Base-by-base conservation (phyloP, 179 eudicot species). In the Pouteria campechiana region DNA sequence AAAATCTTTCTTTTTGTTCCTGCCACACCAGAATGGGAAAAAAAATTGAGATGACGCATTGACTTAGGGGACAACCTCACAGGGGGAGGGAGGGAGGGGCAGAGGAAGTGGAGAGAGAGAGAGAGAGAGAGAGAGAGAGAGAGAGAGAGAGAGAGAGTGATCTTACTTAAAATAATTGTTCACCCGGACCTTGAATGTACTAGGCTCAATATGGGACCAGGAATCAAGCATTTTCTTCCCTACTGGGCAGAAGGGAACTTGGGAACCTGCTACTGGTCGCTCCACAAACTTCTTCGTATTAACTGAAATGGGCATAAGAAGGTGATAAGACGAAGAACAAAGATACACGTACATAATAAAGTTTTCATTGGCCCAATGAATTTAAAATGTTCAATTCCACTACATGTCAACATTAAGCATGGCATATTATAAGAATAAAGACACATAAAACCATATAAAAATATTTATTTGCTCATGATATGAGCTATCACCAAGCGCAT, bases 221-320 rank as follows among this genome's bases (percentile, higher is more conserved):
- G 79, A 67, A 59, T 85, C 95, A 6, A 86, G 61, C 80, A 81
- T 68, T 58, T 55, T 81, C 77, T 85, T 85, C 40, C 73, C 86
- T 6, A 68, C 53, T 18, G 89, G 95, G 46, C 93, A 85, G 40
- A 59, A 72, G 32, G 82, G 80, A 65, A 89, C 70, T 58, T 78
- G 95, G 44, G 95, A 75, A 25, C 95, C 97, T 17, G 95, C 97
- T 57, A 59, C 63, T 1, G 97, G 97, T 55, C 83, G 81, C 61
- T 60, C 83, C 19, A 81, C 54, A 24, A 86, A 65, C 31, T 86
- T 73, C 64, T 72, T 81, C 12, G 89, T 83, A 6, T 85, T 70
- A 32, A 59, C 96, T 87, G 73, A 54, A 30, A 53, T 5, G n/a
- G 25, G 41, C 43, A 14, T 10, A 16, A 29, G 21, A 41, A 21